Conservation (phyloP, 1,284 basidiomycete species). For the Cryptococcus floricola region DNA sequence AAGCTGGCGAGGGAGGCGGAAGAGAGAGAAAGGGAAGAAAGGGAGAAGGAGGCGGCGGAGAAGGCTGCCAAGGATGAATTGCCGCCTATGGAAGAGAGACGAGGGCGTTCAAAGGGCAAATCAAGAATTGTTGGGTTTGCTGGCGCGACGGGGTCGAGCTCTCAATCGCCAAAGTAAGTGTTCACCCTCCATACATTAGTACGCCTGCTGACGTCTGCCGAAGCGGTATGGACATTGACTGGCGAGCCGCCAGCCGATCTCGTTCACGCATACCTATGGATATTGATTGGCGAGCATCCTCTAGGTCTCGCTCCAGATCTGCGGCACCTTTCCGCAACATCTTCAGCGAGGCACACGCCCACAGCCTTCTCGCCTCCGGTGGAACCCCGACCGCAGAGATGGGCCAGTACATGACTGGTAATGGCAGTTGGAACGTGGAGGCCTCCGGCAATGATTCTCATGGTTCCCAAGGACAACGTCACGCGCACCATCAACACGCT, state of each 20-base stretch:
- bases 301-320: constrained; percentile 49
- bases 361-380: constrained; percentile 48
- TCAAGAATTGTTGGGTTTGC: constrained; percentile 51
- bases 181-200: constrained; percentile 2
- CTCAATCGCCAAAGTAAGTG: constrained; percentile 68
- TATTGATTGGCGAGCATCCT: constrained; percentile 53
- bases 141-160: constrained; percentile 27
- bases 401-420: constrained; percentile 15
- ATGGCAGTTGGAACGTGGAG: constrained; percentile 3
- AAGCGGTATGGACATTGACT: constrained; percentile 70
- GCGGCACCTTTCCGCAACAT: constrained; percentile 51
- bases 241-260: constrained; percentile 86
- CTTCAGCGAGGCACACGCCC: constrained; percentile 46
- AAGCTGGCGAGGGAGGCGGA: constrained; percentile 18
- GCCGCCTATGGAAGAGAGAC: constrained; percentile 24
- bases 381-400: constrained; percentile 12
- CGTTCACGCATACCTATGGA: constrained; percentile 76
- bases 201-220: constrained; percentile 11
- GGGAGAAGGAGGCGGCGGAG: not conserved
- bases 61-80: not conserved
- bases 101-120: constrained; percentile 55
- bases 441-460: not conserved
- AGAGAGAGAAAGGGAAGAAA: constrained; percentile 13
- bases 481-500: not conserved
- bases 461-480: not conserved